phyloP scores from a whole-genome alignment of 768 basidiomycete genomes.

The Clavulina sp. region DNA sequence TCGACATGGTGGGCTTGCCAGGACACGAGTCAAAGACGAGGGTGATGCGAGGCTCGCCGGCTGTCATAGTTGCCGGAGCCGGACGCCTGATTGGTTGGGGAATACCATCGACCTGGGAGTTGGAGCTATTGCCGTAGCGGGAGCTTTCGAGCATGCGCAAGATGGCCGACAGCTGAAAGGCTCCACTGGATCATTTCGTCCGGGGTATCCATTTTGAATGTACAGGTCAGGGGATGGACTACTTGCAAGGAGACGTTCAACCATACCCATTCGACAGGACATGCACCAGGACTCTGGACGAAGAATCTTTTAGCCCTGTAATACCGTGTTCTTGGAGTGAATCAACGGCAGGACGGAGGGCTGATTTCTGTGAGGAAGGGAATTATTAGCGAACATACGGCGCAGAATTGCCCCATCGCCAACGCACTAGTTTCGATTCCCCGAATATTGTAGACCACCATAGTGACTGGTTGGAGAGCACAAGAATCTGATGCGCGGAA shows the following conservation, averaged over 20 bases:
- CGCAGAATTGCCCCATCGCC: background rate
- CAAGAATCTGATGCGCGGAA: slow-evolving; percentile 9
- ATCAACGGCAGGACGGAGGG: slow-evolving; percentile 3
- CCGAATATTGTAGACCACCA: slow-evolving; percentile 1
- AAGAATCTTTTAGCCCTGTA: background rate
- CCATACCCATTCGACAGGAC: background rate
- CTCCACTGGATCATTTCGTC: background rate
- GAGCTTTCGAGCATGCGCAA: background rate
- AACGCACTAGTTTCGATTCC: background rate
- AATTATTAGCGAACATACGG: background rate
- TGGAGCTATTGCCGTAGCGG: too few relatives aligned
- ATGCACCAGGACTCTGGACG: background rate
- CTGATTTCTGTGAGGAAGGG: background rate
- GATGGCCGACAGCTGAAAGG: slow-evolving; percentile 7
- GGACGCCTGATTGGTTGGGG: too few relatives aligned
- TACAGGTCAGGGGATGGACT: background rate
- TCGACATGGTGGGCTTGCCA: slow-evolving; percentile 5
- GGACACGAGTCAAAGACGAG: slow-evolving; percentile 15
- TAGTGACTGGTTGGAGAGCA: background rate
- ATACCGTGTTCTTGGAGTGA: background rate
- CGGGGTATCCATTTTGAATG: too few relatives aligned
- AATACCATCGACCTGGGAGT: too few relatives aligned
- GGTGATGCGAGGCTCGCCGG: background rate
- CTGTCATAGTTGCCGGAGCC: too few relatives aligned
- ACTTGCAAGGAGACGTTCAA: background rate